Conservation (phyloP, 345 rosid species). For the Citrus reticulata region DNA sequence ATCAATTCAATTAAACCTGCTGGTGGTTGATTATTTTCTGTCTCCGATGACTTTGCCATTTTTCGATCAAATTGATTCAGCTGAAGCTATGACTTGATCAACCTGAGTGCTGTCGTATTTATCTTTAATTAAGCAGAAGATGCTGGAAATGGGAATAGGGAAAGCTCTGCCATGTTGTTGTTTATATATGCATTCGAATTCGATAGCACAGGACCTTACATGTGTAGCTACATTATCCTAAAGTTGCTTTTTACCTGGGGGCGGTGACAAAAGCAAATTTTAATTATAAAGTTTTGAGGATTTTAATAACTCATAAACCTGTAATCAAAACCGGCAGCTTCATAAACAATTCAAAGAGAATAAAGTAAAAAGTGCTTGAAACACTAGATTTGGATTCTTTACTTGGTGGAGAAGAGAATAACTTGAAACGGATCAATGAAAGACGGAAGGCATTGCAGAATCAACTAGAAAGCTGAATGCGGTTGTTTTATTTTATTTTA, state of each 20-base stretch:
- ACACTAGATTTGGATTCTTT: slow-evolving; percentile 17
- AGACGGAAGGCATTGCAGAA: neutral
- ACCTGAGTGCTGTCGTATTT: neutral
- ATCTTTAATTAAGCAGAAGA: neutral
- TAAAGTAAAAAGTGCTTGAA: neutral
- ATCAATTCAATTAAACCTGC: slow-evolving; percentile 18
- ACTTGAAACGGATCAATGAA: neutral
- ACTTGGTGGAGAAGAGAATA: neutral
- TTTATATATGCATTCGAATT: slow-evolving; percentile 1
- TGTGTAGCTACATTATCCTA: neutral
- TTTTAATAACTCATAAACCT: neutral
- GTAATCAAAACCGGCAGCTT: neutral
- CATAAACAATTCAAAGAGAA: neutral
- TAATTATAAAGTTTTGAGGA: neutral
- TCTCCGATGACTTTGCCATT: slow-evolving; percentile 22
- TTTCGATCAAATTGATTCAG: neutral
- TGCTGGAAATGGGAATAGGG: neutral
- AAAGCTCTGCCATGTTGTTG: neutral
- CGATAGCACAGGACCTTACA: neutral
- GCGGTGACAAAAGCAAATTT: neutral
- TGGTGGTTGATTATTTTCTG: slow-evolving; percentile 22
- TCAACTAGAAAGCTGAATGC: neutral
- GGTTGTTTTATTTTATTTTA: too few relatives aligned
- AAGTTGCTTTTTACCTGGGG: neutral
- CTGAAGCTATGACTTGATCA: neutral